These are phyloP conservation scores for Suillus fuscotomentosus DNA, from an alignment of 768 basidiomycete species.

Conservation along the genomic window DNA sequence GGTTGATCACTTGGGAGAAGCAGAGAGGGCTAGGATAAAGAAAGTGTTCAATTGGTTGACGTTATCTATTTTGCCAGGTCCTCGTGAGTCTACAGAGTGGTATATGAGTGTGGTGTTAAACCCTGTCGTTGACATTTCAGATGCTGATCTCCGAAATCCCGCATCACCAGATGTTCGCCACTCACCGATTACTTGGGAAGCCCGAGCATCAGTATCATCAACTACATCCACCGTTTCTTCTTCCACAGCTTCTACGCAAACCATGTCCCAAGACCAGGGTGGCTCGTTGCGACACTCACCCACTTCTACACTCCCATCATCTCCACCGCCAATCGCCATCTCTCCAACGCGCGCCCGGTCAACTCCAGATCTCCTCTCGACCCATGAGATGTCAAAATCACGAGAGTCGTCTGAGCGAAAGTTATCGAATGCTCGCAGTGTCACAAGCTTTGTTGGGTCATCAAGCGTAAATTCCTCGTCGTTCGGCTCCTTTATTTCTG, in stretches of 20 bases:
- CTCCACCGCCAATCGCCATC: conserved; percentile 37
- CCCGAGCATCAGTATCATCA: conserved; percentile 44
- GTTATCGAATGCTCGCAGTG: conserved; percentile 29
- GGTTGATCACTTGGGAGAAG: conserved; percentile 54
- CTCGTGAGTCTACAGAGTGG: conserved; percentile 25
- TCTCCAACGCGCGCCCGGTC: conserved; percentile 57
- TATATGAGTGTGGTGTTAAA: conserved; percentile 8
- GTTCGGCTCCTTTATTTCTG: conserved; percentile 10
- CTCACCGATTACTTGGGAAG: conserved; percentile 56
- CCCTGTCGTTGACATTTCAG: conserved; percentile 23
- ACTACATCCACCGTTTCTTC: conserved; percentile 53
- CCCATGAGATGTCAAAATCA: conserved; percentile 39
- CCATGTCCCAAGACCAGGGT: conserved; percentile 27
- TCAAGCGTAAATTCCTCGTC: conserved; percentile 21
- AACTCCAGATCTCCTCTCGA: conserved; percentile 49
- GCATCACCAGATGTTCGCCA: conserved; percentile 64
- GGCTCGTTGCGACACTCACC: conserved; percentile 30
- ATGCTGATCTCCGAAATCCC: conserved; percentile 59
- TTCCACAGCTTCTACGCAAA: conserved; percentile 32
- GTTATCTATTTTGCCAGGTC: conserved; percentile 55
- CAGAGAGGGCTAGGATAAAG: conserved; percentile 70
- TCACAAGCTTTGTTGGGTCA: conserved; percentile 22
- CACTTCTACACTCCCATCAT: conserved; percentile 33
- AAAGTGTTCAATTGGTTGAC: conserved; percentile 74
- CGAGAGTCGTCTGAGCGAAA: conserved; percentile 25